phyloP scores from a whole-genome alignment of 139 green algal genomes.

The Diplosphaera chodatii region DNA sequence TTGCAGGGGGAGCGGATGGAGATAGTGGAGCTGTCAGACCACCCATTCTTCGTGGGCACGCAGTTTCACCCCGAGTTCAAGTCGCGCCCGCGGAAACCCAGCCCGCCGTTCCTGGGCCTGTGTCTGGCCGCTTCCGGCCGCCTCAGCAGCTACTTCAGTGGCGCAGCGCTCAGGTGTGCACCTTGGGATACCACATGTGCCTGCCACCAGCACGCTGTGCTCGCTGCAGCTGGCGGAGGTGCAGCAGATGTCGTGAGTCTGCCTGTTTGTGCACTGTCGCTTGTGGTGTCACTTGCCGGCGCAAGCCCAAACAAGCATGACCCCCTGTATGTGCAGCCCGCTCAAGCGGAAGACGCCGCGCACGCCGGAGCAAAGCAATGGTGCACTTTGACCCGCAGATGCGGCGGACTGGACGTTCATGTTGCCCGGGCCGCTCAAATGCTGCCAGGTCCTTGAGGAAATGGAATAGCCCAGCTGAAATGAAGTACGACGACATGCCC shows the following conservation, averaged over 20 bases:
- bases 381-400: background rate
- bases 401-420: no score
- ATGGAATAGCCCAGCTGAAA: no score
- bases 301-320: no score
- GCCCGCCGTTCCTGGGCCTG: constrained; percentile 84
- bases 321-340: background rate
- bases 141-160: background rate
- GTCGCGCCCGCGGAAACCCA: constrained; percentile 66
- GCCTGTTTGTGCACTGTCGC: no score
- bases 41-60: constrained; percentile 87
- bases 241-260: no score
- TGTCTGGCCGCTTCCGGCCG: constrained; percentile 57
- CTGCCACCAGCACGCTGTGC: no score
- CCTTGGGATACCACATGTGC: background rate
- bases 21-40: constrained; percentile 85
- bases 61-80: constrained; percentile 95
- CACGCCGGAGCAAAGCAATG: background rate
- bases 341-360: background rate
- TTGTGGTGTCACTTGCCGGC: no score
- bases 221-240: no score
- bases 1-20: constrained; percentile 83
- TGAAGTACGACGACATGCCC: no score
- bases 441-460: no score
- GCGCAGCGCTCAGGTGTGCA: background rate
- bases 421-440: no score